These are phyloP conservation scores for Xylaria multiplex DNA, from an alignment of 2,329 filamentous ascomycete species.

Conservation along the genomic window DNA sequence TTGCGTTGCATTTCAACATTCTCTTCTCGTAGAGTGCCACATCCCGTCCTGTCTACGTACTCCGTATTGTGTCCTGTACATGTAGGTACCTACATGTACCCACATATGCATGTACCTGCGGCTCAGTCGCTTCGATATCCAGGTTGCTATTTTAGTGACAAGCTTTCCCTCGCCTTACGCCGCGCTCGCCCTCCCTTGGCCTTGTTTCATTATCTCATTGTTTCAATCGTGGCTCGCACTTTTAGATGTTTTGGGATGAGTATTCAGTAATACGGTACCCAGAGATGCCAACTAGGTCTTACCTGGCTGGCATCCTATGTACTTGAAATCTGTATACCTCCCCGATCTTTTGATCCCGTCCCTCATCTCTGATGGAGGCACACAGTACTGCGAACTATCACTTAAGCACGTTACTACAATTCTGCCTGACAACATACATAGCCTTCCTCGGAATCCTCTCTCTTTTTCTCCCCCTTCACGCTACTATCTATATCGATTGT, in stretches of 20 bases:
- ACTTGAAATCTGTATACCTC: conserved; percentile 22
- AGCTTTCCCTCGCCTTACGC: conserved; percentile 32
- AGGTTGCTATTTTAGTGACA: conserved; percentile 40
- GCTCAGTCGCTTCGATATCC: conserved; percentile 37
- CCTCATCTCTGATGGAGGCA: not conserved
- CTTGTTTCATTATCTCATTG: conserved; percentile 36
- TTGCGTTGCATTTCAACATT: not conserved
- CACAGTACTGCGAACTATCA: not conserved
- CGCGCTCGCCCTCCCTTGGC: conserved; percentile 25
- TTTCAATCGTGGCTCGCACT: conserved; percentile 25
- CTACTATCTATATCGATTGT: not conserved
- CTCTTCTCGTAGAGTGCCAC: not conserved
- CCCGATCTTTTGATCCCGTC: not conserved
- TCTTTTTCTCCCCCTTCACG: not conserved
- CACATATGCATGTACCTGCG: conserved; percentile 36
- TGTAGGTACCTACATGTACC: conserved; percentile 22
- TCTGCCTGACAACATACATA: conserved; percentile 18
- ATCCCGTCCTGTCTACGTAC: not conserved
- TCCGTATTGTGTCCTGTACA: conserved; percentile 4
- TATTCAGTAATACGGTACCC: conserved; percentile 20
- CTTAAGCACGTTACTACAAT: conserved; percentile 14
- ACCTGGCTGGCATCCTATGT: conserved; percentile 15
- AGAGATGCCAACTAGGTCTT: conserved; percentile 5
- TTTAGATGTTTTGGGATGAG: conserved; percentile 5
- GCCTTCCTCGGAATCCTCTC: not conserved